A percentile compares a stretch with the other conserved stretches of the same genome.
Evolutionary conservation across 768 basidiomycete species (phyloP).

Genomic region (Plicaturopsis crispa): DNA sequence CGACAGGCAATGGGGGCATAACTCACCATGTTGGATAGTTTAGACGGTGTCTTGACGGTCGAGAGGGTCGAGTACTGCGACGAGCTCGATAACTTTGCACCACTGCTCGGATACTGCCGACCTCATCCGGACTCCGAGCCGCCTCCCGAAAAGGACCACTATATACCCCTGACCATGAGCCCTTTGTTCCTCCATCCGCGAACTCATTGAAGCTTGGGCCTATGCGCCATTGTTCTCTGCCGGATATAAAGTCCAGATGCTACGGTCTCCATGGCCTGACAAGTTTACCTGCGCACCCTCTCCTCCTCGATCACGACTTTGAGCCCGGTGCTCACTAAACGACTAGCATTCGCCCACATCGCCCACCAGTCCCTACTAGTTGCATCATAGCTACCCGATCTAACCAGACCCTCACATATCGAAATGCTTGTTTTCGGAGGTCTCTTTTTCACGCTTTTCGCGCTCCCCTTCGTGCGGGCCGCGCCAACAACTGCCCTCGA

Average conservation of each 20-base stretch:
- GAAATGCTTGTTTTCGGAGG: constrained; percentile 14
- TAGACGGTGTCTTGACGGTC: constrained; percentile 22
- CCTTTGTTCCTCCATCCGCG: too few species aligned
- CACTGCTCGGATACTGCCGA: too few species aligned
- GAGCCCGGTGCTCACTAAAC: constrained; percentile 23
- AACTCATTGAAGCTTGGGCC: too few species aligned
- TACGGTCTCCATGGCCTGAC: too few species aligned
- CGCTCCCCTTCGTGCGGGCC: constrained; percentile 20
- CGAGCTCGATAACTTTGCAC: too few species aligned
- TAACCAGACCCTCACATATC: too few species aligned
- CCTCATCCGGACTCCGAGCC: neutral
- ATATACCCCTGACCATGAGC: neutral
- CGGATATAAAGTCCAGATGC: too few species aligned
- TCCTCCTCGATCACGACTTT: constrained; percentile 4
- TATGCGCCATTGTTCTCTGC: constrained; percentile 6
- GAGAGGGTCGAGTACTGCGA: too few species aligned
- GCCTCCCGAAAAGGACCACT: neutral
- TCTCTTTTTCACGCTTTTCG: constrained; percentile 17
- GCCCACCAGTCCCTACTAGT: too few species aligned
- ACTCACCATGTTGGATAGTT: constrained; percentile 27
- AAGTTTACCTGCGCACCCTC: neutral
- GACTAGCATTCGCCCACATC: too few species aligned
- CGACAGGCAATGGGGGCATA: neutral
- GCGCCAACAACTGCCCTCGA: constrained; percentile 29
- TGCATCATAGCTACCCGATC: too few species aligned